Base-by-base conservation (phyloP, 805 yeast genomes). In the Ogataea neopini region DNA sequence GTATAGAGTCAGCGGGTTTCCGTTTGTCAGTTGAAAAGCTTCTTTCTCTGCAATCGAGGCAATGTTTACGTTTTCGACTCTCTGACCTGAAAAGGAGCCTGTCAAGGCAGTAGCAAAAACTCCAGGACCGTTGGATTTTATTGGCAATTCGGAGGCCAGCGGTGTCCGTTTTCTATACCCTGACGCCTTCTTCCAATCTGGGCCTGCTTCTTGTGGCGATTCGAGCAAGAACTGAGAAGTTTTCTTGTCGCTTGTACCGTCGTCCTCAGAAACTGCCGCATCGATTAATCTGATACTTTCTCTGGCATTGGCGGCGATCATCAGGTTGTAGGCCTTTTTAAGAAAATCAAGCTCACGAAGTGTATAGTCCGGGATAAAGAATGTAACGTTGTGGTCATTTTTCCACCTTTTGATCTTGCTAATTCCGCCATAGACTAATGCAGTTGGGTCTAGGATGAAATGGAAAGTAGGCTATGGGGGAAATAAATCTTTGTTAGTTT, bases 331-430 rank as follows among this genome's bases (percentile, higher is more conserved):
- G 1, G 83, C 82, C 47, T 76, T 76, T 55, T 77, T 76, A 45
- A 77, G 70, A 56, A 74, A 82, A 44, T 82, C 86, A 54, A 84
- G 68, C 52, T 83, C 86, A 45, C 71, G 75, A 44, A 85, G 64
- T 0, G 88, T 74, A 64, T 80, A 74, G 44, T 79, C 59, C 19
- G 87, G 84, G 55, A 85, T 67, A 64, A 67, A 74, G 45, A 82
- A 61, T 51, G 66, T 65, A 25, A 74, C 62, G 2, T 69, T 40
- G 41, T 71, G 61, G 53, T 70, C 58, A 41, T 72, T 67, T 48
- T 75, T 71, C 90, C 90, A 85, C 56, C 80, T 67, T 59, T 80
- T 80, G 58, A 85, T 72, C 56, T 80, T 81, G 0, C 87, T 88
- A 38, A 85, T 70, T 1, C 89, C 92, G 45, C 83, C 77, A 41